Evolutionary conservation across 2,329 filamentous ascomycete genomes (phyloP), one percentile per base, ranked within the genome.

Genomic region (Cucurbitaria berberidis): DNA sequence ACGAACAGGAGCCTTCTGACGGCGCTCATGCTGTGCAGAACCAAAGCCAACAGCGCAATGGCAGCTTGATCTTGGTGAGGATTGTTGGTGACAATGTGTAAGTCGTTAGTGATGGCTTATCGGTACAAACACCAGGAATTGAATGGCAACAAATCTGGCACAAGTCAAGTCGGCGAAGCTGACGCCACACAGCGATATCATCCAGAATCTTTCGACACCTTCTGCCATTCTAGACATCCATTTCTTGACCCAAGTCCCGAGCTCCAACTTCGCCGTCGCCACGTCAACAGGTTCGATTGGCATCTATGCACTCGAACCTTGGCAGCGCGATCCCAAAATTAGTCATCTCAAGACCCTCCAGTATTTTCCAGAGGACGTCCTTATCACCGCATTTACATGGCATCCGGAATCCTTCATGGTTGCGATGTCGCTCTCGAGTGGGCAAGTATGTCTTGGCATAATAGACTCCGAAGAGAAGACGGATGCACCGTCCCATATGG

Each of bases 211-310:
- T 4, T 67, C 78, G 5, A 86, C 89, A 19, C 83, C 86, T 3
- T 91, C 87, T 46, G 93, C 91, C 5, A 83, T 97, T 24, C 82
- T 97, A 47, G 93, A 97, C 70, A 79, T 97, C 26, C 90, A 93
- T 63, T 98, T 97, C 73, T 85, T 88, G 55, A 52, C 52, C 13
- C 55, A 60, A 15, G 58, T 65, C 3, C 85, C 84, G 1, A 68
- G 45, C 74, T 44, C 80, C 26, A 76, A 89, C 3, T 81, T 96
- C 47, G 91, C 86, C 9, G 86, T 88, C 3, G 90, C 91, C 8
- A 90, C 89, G 1, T 96, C 91, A 57, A 90, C 89, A 0, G 90
- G 89, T 0, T 82, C 82, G 0, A 76, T 96, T 11, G 82, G 82
- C 1, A 78, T 93, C 44, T 91, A 88, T 73, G 78, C 72, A 59